Evolutionary conservation across 345 rosid species (phyloP).

Genomic region (Psidium friedrichsthalianum): DNA sequence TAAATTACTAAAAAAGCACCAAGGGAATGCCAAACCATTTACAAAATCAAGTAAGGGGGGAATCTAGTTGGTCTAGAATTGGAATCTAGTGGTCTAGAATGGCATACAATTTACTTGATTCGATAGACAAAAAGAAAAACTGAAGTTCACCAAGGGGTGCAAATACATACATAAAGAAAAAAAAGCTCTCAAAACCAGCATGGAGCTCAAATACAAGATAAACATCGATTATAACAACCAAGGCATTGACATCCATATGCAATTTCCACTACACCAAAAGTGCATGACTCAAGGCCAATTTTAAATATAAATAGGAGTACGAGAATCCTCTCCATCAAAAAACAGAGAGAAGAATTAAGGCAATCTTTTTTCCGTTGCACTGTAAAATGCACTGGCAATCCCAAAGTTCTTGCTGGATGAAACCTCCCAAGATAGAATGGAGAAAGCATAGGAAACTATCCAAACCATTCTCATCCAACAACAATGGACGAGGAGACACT

Average conservation of each 20-base stretch:
- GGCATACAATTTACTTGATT: not conserved
- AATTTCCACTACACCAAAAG: not conserved
- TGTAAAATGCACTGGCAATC: not conserved
- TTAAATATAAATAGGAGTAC: not conserved
- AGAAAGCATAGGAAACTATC: not conserved
- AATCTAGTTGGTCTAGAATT: too few species aligned
- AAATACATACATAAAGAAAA: not conserved
- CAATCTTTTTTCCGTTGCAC: not conserved
- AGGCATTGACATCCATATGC: not conserved
- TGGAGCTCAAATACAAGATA: not conserved
- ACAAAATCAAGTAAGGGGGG: not conserved
- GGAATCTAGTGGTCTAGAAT: not conserved
- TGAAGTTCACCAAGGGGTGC: not conserved
- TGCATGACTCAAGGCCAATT: not conserved
- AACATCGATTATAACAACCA: not conserved
- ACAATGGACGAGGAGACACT: not conserved
- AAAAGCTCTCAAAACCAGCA: not conserved
- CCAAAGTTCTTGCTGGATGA: not conserved
- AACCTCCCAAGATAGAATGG: not conserved
- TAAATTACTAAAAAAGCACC: not conserved
- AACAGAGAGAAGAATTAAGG: not conserved
- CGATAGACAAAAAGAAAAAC: not conserved
- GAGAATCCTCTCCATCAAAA: not conserved
- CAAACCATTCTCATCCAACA: not conserved
- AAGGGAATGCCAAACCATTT: not conserved